A percentile compares a stretch with the other conserved stretches of the same genome.
Conservation (phyloP, 1,284 basidiomycete species). For the Ceratobasidium sp. region DNA sequence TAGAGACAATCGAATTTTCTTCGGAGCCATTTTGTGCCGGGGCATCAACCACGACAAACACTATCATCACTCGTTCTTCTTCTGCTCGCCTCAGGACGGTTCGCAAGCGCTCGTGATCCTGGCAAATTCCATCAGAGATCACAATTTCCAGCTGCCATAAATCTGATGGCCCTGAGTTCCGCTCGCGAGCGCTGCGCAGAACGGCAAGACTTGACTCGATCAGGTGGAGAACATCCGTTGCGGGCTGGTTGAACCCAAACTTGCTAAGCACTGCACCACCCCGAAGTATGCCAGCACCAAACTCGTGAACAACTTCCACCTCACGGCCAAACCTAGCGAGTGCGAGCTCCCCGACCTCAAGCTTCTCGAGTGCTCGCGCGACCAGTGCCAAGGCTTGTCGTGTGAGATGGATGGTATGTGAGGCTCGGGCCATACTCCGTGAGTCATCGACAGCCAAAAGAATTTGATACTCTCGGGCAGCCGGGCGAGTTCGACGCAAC, state of each 20-base stretch:
- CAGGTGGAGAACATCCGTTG: conserved; percentile 87
- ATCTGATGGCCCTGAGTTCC: conserved; percentile 71
- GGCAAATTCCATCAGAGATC: conserved; percentile 98
- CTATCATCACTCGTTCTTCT: conserved; percentile 93
- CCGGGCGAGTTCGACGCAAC: conserved; percentile 93
- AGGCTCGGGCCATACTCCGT: conserved; percentile 89
- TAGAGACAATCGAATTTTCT: conserved; percentile 85
- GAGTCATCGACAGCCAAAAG: conserved; percentile 96
- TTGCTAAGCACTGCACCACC: conserved; percentile 50
- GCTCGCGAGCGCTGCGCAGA: conserved; percentile 78
- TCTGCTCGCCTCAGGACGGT: conserved; percentile 84
- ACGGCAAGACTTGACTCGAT: conserved; percentile 84
- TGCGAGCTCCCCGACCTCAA: conserved; percentile 94
- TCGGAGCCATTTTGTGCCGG: conserved; percentile 45
- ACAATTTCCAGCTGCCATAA: conserved; percentile 99
- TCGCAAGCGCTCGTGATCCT: conserved; percentile 88
- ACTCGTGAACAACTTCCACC: conserved; percentile 89
- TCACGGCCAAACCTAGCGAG: conserved; percentile 90
- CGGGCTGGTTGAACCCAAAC: conserved; percentile 90
- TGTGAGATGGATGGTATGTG: conserved; percentile 91
- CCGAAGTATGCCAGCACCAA: conserved; percentile 62
- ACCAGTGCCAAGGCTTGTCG: conserved; percentile 95
- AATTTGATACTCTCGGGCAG: conserved; percentile 95
- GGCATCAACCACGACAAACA: conserved; percentile 96
- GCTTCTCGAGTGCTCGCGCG: conserved; percentile 85